Conservation (phyloP, 140 eudicot species). For the Erigeron philadelphicus region DNA sequence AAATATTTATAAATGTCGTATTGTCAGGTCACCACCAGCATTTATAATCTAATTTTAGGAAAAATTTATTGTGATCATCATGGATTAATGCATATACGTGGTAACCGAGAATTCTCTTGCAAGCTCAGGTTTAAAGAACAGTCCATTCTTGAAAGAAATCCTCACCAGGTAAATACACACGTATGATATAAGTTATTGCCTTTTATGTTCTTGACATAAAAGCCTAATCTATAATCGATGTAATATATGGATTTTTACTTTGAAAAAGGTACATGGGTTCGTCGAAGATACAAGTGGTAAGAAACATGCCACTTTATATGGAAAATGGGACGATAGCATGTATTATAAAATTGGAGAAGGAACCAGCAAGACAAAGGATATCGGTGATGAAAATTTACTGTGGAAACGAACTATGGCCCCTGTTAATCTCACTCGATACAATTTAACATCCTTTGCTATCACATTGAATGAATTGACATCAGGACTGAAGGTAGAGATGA, state of each 20-base stretch:
- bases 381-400: constrained; percentile 43
- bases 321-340: constrained; percentile 86
- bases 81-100: constrained; percentile 49
- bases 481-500: constrained; percentile 44
- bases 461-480: constrained; percentile 62
- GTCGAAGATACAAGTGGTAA: constrained; percentile 64
- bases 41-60: constrained; percentile 56
- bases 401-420: constrained; percentile 80
- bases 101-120: constrained; percentile 49
- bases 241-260: background rate
- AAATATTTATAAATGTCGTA: constrained; percentile 13
- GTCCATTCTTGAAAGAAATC: constrained; percentile 56
- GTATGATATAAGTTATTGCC: background rate
- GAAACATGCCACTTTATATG: constrained; percentile 59
- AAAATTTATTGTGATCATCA: constrained; percentile 60
- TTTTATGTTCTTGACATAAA: constrained; percentile 10
- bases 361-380: constrained; percentile 42
- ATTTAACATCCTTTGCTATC: constrained; percentile 79
- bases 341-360: constrained; percentile 60
- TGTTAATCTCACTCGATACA: constrained; percentile 62
- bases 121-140: constrained; percentile 60
- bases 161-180: constrained; percentile 44
- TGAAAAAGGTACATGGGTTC: constrained; percentile 67
- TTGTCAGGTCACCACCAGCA: constrained; percentile 53
- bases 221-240: background rate